Evolutionary conservation across 1,284 basidiomycete genomes (phyloP).

Genomic region (Ceratobasidium papillatum): DNA sequence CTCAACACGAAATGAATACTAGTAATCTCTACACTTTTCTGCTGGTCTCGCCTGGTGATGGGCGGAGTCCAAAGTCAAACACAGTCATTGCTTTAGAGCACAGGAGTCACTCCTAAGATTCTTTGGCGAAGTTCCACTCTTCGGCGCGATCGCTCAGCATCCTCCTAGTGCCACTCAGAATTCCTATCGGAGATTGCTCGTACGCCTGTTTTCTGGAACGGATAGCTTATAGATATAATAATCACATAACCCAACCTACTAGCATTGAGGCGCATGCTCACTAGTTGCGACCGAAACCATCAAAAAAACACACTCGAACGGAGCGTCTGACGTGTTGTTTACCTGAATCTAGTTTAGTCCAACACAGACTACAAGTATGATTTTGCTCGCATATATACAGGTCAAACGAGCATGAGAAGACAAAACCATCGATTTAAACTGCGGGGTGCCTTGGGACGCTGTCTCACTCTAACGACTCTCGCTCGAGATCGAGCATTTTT

Average conservation of each 20-base stretch:
- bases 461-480: conserved; percentile 92
- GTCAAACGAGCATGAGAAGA: conserved; percentile 85
- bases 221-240: conserved; percentile 74
- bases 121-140: conserved; percentile 75
- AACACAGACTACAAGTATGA: not conserved
- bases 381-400: not conserved
- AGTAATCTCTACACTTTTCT: conserved; percentile 79
- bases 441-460: conserved; percentile 98
- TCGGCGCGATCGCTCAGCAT: conserved; percentile 80
- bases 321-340: conserved; percentile 85
- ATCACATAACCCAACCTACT: conserved; percentile 51
- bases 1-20: not conserved
- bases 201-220: conserved; percentile 99
- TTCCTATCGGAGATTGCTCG: conserved; percentile 93
- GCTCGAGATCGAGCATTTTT: conserved; percentile 88
- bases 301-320: conserved; percentile 88
- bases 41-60: conserved; percentile 96
- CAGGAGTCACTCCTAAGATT: conserved; percentile 82
- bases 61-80: conserved; percentile 44
- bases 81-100: too few relatives aligned
- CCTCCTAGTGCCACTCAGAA: conserved; percentile 95
- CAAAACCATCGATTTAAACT: conserved; percentile 90
- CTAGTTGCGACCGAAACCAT: conserved; percentile 95
- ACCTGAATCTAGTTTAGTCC: conserved; percentile 91
- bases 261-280: conserved; percentile 78